Evolutionary conservation across 352 stramenopile species (phyloP), one percentile per base, ranked within the genome.

Genomic region (Blastocystis sp.): DNA sequence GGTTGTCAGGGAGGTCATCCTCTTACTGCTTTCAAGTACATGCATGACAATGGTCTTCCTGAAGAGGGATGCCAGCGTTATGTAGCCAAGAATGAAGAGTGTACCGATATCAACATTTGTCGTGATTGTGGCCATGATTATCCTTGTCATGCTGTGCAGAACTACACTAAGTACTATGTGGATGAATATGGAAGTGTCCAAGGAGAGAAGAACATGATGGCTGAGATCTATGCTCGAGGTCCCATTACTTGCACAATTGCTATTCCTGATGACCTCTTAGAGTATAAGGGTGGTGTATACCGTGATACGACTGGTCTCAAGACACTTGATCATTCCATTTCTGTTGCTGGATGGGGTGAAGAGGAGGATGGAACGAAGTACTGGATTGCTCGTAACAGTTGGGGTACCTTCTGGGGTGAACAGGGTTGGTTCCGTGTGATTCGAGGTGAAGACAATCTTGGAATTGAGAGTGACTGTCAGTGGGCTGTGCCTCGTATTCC

Each of bases 341-440:
- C 93, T 4, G 95, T 98, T 88, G 93, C 96, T 0, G 96, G 95
- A 24, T 99, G 94, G 94, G 95, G 95, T 57, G 85, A 96, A 86
- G 89, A 95, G 71, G 54, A n/a, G 12, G 73, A 93, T 80, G 90
- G 91, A 73, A 90, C 93, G 27, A 91, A 92, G 35, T 98, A 93
- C 89, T 98, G 95, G 95, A 94, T 98, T 88, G 91, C 97, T 52
- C 93, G 96, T 66, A 97, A 98, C 94, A 93, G 92, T 89, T 92
- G 96, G 91, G 94, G 95, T 1, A 93, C 93, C 80, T 94, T 93
- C 90, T 97, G 95, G 95, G 95, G 95, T 39, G 94, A 98, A 90
- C 91, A 96, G 66, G 96, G 96, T 58, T 98, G 93, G 92, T 96
- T 98, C 90, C 92, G 94, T n/a, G 89, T 98, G 81, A 81, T 94